Evolutionary conservation across 495 filamentous ascomycete genomes (phyloP), one percentile per base, ranked within the genome.

Genomic region (Daldinia concentrica): DNA sequence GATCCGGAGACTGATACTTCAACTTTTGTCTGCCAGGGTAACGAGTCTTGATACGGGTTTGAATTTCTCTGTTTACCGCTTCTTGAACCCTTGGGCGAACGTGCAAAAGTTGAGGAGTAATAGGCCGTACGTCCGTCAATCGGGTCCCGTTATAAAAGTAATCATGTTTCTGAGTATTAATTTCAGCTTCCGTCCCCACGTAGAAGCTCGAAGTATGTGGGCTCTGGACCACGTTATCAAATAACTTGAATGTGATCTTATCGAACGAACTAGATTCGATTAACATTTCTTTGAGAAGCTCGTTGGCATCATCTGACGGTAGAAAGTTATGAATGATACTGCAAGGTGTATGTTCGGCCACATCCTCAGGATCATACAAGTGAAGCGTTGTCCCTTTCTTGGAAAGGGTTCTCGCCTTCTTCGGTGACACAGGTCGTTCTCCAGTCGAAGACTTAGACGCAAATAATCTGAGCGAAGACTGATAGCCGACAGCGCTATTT

Each of bases 291-390:
- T 79, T 69, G 0, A 98, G 84, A 11, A 98, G 86, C 4, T 82
- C 79, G 58, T 92, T 90, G 19, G 95, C 95, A 55, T 90, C 84
- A 7, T 88, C 82, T 0, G 84, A 12, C 0, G 92, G 90, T 0
- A 98, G 85, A 76, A 98, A 98, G 74, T 96, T 95, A 80, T 94
- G 94, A 73, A 97, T 89, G 69, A 97, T 90, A 8, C 91, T 92
- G 79, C 93, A 97, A 17, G 95, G 93, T 0, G 95, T 97, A 72
- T 94, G 85, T 15, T 85, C 81, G 55, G 90, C 89, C 29, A 98
- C 85, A 76, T 97, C 93, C 37, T 87, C 82, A 2, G 94, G 91
- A 32, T 90, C 85, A 72, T 88, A 98, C 0, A 98, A 85, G 77
- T 94, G 90, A 7, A 97, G 79, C 0, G 94, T 97, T 69, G 88